Evolutionary conservation across 208 protist species (phyloP), one percentile per base, ranked within the genome.

Genomic region (Leishmania lainsoni): DNA sequence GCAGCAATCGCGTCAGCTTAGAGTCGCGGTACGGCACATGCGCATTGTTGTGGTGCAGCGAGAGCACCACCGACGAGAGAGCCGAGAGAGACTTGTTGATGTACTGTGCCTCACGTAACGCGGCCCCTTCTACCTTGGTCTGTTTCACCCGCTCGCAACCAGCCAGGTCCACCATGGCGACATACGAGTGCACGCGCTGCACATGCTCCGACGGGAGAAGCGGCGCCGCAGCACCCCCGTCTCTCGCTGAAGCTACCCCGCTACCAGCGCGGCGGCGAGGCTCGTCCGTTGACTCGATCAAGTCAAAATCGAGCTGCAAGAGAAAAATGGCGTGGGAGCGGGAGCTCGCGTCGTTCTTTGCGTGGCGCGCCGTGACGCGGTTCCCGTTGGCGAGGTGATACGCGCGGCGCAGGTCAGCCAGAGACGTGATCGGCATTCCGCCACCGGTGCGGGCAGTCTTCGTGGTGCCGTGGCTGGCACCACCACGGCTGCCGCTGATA

Each of bases 81-180:
- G 94, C 93, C 12, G 92, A 94, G 74, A 98, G 94, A 16, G 94
- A 98, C 73, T 95, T 94, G 88, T 98, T 97, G 71, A 98, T 98
- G 90, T 94, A 97, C 87, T 97, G 92, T 22, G 94, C 96, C 89
- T 98, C 94, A 32, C 90, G 86, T 72, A 97, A 83, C 29, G 87
- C 91, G 6, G 68, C 78, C 16, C 94, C 94, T 74, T 94, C 90
- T 42, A 95, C 94, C 81, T 95, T 90, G 16, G 98, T 99, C 75
- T 98, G 88, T 68, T 95, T 93, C 26, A 95, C 85, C 48, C 98
- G 94, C 92, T 99, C 99, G 45, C 96, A 98, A 16, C 99, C 99
- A 1, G 99, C 99, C 9, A 99, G 90, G 89, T 99, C 99, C 10
- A 99, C 99, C 80, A 99, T 89, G 29, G 92, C 92, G 56, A 97